Conservation (phyloP, 345 rosid genomes). For the Cardamine chenopodiifolia region DNA sequence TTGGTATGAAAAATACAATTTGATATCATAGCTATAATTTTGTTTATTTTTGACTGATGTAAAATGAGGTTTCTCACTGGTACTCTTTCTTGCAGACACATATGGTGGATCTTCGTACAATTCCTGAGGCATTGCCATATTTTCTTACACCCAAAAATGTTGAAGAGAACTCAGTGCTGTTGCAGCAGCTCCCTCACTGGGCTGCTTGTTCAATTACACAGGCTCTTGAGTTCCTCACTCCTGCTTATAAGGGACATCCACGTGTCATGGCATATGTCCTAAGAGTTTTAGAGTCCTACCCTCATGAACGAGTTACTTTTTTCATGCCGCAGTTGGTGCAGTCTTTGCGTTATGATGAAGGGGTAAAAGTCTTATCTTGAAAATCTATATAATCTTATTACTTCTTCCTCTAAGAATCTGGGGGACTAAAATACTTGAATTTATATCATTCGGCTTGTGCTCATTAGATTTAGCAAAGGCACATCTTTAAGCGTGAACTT, state of each 20-base stretch:
- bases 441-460: constrained; percentile 15
- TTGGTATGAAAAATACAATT: constrained; percentile 12
- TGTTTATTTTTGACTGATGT: constrained; percentile 29
- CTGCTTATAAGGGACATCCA: constrained; percentile 93
- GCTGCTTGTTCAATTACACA: constrained; percentile 96
- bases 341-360: constrained; percentile 87
- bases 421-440: not conserved
- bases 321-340: constrained; percentile 99
- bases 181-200: constrained; percentile 99
- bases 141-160: constrained; percentile 95
- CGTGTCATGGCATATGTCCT: constrained; percentile 99
- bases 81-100: constrained; percentile 60
- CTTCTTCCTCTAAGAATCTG: constrained; percentile 10
- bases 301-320: constrained; percentile 94
- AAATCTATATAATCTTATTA: constrained; percentile 11
- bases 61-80: constrained; percentile 19
- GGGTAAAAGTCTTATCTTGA: constrained; percentile 50
- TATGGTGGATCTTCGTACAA: constrained; percentile 73
- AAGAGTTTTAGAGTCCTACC: constrained; percentile 96
- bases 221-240: constrained; percentile 95
- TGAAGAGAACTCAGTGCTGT: constrained; percentile 86
- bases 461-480: constrained; percentile 16
- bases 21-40: constrained; percentile 19
- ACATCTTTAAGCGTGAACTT: constrained; percentile 14
- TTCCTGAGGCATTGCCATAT: constrained; percentile 96